These are phyloP conservation scores for Globisporangium rhizosaccharum DNA, from an alignment of 352 stramenopile species.

Conservation along the genomic window DNA sequence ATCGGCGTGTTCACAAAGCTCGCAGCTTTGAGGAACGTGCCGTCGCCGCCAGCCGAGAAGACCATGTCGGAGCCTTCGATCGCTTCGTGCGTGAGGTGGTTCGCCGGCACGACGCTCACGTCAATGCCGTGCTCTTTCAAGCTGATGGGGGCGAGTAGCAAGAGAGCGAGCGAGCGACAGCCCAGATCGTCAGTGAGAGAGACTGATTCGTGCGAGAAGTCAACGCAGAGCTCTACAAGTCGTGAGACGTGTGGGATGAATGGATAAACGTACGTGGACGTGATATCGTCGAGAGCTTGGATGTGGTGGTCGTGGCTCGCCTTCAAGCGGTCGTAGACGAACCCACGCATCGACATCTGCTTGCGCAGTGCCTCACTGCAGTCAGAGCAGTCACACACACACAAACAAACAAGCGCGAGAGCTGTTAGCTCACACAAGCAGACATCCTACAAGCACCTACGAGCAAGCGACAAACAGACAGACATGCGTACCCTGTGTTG, in stretches of 20 bases:
- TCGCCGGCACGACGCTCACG: slow-evolving; percentile 69
- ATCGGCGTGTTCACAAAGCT: slow-evolving; percentile 86
- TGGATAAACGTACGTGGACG: slow-evolving; percentile 32
- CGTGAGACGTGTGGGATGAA: too few species aligned
- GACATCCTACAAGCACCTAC: not conserved
- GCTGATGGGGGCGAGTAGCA: slow-evolving; percentile 11
- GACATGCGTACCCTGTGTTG: slow-evolving; percentile 56
- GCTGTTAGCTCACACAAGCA: slow-evolving; percentile 1
- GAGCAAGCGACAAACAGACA: slow-evolving; percentile 7
- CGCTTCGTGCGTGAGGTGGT: slow-evolving; percentile 74
- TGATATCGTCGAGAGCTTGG: slow-evolving; percentile 83
- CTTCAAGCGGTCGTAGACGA: slow-evolving; percentile 83
- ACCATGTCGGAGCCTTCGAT: slow-evolving; percentile 82
- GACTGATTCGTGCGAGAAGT: too few species aligned
- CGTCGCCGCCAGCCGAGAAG: slow-evolving; percentile 80
- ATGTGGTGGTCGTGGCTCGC: slow-evolving; percentile 85
- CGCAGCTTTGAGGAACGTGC: slow-evolving; percentile 83
- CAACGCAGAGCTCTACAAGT: too few species aligned
- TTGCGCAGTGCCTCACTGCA: slow-evolving; percentile 79
- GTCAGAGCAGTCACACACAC: not conserved
- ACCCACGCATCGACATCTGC: slow-evolving; percentile 89
- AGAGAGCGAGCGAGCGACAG: too few species aligned
- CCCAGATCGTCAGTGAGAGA: too few species aligned
- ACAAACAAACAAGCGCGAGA: not conserved
- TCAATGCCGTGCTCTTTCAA: slow-evolving; percentile 67